Base-by-base conservation (phyloP, 2,329 filamentous ascomycete genomes). In the Neonectria sp. region DNA sequence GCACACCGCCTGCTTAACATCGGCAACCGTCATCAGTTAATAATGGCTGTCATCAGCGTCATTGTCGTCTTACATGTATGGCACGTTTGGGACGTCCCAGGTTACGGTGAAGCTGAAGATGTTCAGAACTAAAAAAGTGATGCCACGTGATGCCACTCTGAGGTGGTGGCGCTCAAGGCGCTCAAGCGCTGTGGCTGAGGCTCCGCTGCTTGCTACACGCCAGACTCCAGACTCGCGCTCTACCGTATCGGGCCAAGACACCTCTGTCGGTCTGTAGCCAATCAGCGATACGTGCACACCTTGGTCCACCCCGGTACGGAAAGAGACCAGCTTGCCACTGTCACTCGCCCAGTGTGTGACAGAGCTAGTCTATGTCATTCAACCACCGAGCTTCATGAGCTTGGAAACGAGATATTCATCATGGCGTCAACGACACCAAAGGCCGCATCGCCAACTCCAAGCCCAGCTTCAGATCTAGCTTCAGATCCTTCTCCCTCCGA, bases 401-500 rank as follows among this genome's bases (percentile, higher is more conserved):
- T 49, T 33, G 21, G 13, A 21, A 37, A 25, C 27, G 21, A 45
- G 25, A 15, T 6, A 11, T 25, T 29, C 69, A 57, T 37, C 13
- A 72, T 75, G 71, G 70, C 65, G 52, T 60, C 68, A 60, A 45
- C 72, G 58, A 45, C 56, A 37, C 27, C 29, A 45, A 29, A 63
- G 6, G 13, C 17, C 9, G 12, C 31, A 46, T 40, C 55, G 12
- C 35, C 62, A 29, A 31, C 33, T 24, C 29, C 7, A 31, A 27
- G 7, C 3, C 24, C 27, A 9, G 27, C 57, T 43, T 60, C 49
- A 60, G 49, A 17, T 13, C 35, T 8, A 2, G 31, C 59, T n/a
- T 29, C 55, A 13, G 17, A 45, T 8, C 1, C 57, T 13, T 63
- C 55, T 25, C 33, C 55, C 25, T 37, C 58, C 12, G 62, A 64